Conservation (phyloP, 257 asterid species). For the Petunia axillaris region DNA sequence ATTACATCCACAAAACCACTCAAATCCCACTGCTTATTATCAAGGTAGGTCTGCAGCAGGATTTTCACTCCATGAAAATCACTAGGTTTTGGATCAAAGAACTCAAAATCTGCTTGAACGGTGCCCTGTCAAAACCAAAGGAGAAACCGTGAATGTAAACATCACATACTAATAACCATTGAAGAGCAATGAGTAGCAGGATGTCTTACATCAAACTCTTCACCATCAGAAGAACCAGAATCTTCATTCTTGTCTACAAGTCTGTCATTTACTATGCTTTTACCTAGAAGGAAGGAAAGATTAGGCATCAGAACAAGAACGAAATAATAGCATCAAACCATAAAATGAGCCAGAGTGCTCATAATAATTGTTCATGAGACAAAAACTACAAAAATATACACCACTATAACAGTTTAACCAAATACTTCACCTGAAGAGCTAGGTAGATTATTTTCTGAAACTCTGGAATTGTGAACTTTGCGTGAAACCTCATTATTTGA, state of each 20-base stretch:
- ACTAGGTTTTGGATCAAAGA: constrained; percentile 84
- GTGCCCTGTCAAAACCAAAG: constrained; percentile 53
- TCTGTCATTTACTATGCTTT: constrained; percentile 33
- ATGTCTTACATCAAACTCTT: constrained; percentile 61
- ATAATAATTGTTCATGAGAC: neutral
- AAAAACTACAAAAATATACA: neutral
- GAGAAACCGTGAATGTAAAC: constrained; percentile 24
- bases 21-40: constrained; percentile 78
- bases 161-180: neutral
- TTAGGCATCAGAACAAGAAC: constrained; percentile 19
- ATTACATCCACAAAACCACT: constrained; percentile 85
- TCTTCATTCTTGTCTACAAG: constrained; percentile 28
- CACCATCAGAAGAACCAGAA: constrained; percentile 65
- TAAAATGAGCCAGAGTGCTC: neutral
- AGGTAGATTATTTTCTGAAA: constrained; percentile 34
- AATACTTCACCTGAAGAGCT: constrained; percentile 45
- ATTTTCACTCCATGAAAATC: constrained; percentile 94
- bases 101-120: constrained; percentile 90
- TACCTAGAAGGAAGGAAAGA: constrained; percentile 36
- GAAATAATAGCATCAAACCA: neutral
- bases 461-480: constrained; percentile 33
- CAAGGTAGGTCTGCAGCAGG: constrained; percentile 76
- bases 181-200: neutral
- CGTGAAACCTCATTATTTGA: constrained; percentile 43
- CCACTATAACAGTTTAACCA: constrained; percentile 24